A percentile compares a stretch with the other conserved stretches of the same genome.
phyloP scores from a whole-genome alignment of 192 early-diverging fungal species.

The Coemansia sp. region DNA sequence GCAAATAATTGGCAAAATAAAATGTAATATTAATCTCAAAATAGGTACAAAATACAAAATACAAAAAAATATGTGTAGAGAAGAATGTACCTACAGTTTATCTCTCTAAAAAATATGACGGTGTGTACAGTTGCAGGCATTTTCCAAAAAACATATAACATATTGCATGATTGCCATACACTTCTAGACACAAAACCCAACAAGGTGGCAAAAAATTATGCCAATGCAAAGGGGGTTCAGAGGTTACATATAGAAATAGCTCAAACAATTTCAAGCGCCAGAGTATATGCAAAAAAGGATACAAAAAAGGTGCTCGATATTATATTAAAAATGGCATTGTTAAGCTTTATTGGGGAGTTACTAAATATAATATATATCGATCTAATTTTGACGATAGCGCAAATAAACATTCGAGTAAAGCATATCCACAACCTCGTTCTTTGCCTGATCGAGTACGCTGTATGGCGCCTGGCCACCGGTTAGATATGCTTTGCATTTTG shows the following conservation, averaged over 20 bases:
- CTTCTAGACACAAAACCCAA: too few relatives aligned
- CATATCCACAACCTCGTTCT: conserved; percentile 6
- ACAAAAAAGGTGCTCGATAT: too few relatives aligned
- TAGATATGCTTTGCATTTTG: not conserved
- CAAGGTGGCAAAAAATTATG: not conserved
- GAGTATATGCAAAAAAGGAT: too few relatives aligned
- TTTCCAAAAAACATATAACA: too few relatives aligned
- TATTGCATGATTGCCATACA: too few relatives aligned
- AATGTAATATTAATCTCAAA: not conserved
- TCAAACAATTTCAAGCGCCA: too few relatives aligned
- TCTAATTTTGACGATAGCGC: not conserved
- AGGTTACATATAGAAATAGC: not conserved
- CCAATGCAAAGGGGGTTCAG: not conserved
- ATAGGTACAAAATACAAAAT: not conserved
- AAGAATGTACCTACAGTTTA: not conserved
- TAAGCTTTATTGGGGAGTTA: not conserved
- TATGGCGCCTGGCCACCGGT: not conserved
- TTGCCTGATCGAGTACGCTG: not conserved
- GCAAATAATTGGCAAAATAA: too few relatives aligned
- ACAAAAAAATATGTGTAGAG: not conserved
- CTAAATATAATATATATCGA: not conserved
- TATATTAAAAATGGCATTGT: too few relatives aligned
- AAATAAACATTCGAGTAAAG: conserved; percentile 2
- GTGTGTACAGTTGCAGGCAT: too few relatives aligned
- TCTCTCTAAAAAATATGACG: not conserved